These are phyloP conservation scores for Debaryomyces coudertii DNA, from an alignment of 1,139 yeast genomes.

Conservation along the genomic window DNA sequence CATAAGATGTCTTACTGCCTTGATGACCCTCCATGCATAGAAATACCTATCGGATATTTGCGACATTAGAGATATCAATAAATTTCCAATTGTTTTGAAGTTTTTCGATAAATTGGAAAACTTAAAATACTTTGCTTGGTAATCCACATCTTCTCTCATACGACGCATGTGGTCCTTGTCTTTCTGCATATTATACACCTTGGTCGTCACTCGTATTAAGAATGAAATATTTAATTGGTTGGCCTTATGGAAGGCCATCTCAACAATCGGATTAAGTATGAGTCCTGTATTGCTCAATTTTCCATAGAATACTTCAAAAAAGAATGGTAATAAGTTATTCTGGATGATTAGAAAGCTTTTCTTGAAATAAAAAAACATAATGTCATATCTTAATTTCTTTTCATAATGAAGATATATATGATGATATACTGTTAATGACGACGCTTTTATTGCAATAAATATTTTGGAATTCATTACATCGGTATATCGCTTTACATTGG, in stretches of 20 bases:
- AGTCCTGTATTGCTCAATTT: constrained; percentile 28
- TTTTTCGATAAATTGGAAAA: constrained; percentile 13
- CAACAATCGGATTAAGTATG: constrained; percentile 29
- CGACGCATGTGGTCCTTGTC: constrained; percentile 18
- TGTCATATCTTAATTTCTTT: constrained; percentile 19
- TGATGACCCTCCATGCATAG: background rate
- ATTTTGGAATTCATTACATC: background rate
- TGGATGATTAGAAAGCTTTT: constrained; percentile 27
- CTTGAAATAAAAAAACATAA: constrained; percentile 30
- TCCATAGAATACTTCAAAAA: constrained; percentile 27
- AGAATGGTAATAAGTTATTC: constrained; percentile 31
- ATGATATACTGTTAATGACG: constrained; percentile 33
- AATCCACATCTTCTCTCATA: constrained; percentile 16
- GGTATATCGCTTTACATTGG: background rate
- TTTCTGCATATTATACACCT: constrained; percentile 19
- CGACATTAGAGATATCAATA: constrained; percentile 15
- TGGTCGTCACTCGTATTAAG: constrained; percentile 26
- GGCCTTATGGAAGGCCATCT: constrained; percentile 28
- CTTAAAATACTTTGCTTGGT: constrained; percentile 16
- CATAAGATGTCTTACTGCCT: background rate
- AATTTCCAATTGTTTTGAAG: constrained; percentile 12
- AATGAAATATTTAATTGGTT: constrained; percentile 29
- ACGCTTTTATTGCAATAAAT: constrained; percentile 16
- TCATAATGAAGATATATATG: constrained; percentile 38
- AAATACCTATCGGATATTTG: constrained; percentile 10